phyloP scores from a whole-genome alignment of 257 asterid genomes.

The Perilla frutescens region DNA sequence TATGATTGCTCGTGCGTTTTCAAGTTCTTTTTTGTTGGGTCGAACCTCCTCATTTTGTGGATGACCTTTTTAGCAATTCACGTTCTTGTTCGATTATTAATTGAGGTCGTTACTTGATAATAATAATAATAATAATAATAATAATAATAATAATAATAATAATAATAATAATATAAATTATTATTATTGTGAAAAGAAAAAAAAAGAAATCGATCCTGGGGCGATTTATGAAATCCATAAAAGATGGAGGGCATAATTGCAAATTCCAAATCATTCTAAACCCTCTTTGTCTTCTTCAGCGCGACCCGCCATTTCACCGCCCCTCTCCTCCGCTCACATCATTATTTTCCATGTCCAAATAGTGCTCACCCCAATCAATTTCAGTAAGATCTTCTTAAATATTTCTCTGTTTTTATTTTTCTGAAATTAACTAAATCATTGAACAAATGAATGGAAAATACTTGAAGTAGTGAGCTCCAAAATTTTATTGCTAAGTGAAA shows the following conservation, averaged over 20 bases:
- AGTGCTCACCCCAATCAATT: not conserved
- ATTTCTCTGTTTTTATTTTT: not conserved
- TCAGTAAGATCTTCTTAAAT: not conserved
- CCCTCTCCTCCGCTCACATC: not conserved
- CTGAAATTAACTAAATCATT: not conserved
- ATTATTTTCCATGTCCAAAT: not conserved
- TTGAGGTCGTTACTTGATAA: too few relatives aligned
- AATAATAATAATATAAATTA: too few relatives aligned
- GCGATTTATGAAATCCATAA: not conserved
- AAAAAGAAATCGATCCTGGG: not conserved
- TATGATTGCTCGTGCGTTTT: too few relatives aligned
- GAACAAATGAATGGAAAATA: not conserved
- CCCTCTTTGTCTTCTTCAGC: not conserved
- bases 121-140: too few relatives aligned
- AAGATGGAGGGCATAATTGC: not conserved
- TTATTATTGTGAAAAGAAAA: too few relatives aligned
- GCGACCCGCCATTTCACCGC: constrained; percentile 4
- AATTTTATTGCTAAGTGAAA: not conserved
- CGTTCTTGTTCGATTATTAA: too few relatives aligned
- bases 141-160: too few relatives aligned
- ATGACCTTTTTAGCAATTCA: too few relatives aligned
- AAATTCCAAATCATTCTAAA: constrained; percentile 1
- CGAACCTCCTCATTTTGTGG: too few relatives aligned
- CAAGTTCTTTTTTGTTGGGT: too few relatives aligned
- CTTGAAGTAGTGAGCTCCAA: not conserved